A percentile compares a stretch with the other conserved stretches of the same genome.
Evolutionary conservation across 495 filamentous ascomycete genomes (phyloP).

Genomic region (Umbilicaria muhlenbergii): DNA sequence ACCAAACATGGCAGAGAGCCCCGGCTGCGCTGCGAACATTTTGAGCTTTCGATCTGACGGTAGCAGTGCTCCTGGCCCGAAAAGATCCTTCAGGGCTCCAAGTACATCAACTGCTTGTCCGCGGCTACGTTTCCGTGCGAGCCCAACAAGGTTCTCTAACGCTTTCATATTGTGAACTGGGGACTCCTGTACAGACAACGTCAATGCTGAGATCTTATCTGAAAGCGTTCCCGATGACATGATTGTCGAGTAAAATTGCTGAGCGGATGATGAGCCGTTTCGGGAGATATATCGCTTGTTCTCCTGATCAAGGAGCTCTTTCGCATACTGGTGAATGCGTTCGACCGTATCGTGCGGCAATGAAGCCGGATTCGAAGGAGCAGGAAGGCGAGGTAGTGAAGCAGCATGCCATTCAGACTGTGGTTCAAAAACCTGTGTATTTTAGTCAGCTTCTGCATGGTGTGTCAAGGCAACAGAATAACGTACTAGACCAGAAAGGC

Average conservation of each 20-base stretch:
- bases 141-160: conserved; percentile 60
- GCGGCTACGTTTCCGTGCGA: conserved; percentile 80
- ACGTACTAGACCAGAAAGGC: no score
- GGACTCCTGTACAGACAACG: conserved; percentile 85
- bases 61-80: conserved; percentile 72
- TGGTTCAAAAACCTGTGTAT: conserved; percentile 49
- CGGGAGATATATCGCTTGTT: conserved; percentile 42
- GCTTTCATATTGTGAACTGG: conserved; percentile 83
- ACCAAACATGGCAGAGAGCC: conserved; percentile 51
- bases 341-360: conserved; percentile 43
- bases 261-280: conserved; percentile 52
- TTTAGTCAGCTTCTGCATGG: conserved; percentile 10
- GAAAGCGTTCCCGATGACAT: conserved; percentile 93
- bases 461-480: no score
- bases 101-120: conserved; percentile 88
- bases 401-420: conserved; percentile 75
- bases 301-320: conserved; percentile 59
- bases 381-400: conserved; percentile 39
- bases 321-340: conserved; percentile 61
- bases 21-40: conserved; percentile 66
- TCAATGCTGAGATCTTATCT: conserved; percentile 91
- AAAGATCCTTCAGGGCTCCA: conserved; percentile 80
- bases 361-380: conserved; percentile 27
- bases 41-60: conserved; percentile 68
- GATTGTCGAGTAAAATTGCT: conserved; percentile 89